These are phyloP conservation scores for Paramecium biaurelia DNA, from an alignment of 73 alveolate genomes.

Conservation along the genomic window DNA sequence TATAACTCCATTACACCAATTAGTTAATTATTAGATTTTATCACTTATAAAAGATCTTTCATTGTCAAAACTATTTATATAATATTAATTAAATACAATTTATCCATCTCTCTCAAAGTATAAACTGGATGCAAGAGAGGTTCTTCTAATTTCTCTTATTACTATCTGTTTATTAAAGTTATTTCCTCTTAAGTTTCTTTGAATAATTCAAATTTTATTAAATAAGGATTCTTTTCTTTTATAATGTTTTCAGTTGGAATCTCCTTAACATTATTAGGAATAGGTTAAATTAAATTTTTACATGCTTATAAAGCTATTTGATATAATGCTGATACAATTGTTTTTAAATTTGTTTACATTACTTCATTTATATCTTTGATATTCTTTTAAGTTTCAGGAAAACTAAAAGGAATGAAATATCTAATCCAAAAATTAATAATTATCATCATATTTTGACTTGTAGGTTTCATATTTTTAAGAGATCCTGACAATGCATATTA, in stretches of 20 bases:
- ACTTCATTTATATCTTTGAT: not conserved
- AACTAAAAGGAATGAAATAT: not conserved
- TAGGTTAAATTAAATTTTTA: not conserved
- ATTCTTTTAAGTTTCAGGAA: not conserved
- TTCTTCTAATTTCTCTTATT: not conserved
- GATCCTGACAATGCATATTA: not conserved
- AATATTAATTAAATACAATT: not conserved
- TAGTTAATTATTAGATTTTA: not conserved
- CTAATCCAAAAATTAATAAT: not conserved
- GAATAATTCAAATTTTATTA: not conserved
- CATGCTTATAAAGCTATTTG: not conserved
- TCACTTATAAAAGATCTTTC: not conserved
- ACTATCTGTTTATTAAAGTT: not conserved
- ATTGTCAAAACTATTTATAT: not conserved
- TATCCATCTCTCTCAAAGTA: constrained; percentile 19
- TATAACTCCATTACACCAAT: not conserved
- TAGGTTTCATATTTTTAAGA: not conserved
- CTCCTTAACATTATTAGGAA: not conserved
- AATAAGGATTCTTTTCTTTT: not conserved
- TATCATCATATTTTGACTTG: not conserved
- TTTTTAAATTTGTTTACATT: not conserved
- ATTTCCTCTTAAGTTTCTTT: not conserved
- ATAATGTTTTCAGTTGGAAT: not conserved
- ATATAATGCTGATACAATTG: constrained; percentile 26
- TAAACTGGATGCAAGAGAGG: not conserved